Evolutionary conservation across 2,329 filamentous ascomycete species (phyloP).

Genomic region (Chaetomium globosum): DNA sequence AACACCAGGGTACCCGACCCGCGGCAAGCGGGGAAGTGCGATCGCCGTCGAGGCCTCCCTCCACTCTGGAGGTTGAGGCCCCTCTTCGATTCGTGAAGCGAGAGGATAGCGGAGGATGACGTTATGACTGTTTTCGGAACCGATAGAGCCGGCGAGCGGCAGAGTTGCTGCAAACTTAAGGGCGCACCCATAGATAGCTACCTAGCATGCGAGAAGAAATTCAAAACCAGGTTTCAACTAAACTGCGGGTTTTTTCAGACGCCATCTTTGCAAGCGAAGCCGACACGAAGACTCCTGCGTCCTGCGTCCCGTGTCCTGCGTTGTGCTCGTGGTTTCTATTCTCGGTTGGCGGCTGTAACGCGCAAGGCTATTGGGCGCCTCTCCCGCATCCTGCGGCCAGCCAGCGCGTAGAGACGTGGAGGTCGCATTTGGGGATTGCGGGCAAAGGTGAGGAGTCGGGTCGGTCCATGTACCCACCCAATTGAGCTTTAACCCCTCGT

Average conservation of each 20-base stretch:
- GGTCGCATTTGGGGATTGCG: constrained; percentile 11
- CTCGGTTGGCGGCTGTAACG: constrained; percentile 16
- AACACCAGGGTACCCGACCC: background rate
- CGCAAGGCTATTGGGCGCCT: constrained; percentile 21
- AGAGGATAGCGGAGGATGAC: constrained; percentile 1
- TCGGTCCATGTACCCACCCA: background rate
- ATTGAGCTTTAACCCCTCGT: constrained; percentile 4
- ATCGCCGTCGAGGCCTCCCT: background rate
- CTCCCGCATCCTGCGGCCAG: constrained; percentile 22
- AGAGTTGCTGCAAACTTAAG: background rate
- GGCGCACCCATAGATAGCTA: background rate
- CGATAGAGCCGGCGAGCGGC: constrained; percentile 18
- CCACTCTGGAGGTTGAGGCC: too few species aligned
- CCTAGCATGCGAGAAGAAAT: constrained; percentile 2
- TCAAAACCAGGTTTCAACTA: background rate
- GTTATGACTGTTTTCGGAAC: background rate
- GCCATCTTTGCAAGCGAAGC: background rate
- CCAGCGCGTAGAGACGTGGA: constrained; percentile 17
- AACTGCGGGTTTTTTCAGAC: background rate
- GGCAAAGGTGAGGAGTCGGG: constrained; percentile 7
- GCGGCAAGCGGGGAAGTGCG: background rate
- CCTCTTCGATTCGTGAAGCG: background rate
- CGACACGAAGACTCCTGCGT: background rate
- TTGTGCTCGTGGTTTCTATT: constrained; percentile 15
- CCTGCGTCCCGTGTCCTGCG: background rate